Conservation (phyloP, 2,329 filamentous ascomycete species). For the Fusarium chuoi region DNA sequence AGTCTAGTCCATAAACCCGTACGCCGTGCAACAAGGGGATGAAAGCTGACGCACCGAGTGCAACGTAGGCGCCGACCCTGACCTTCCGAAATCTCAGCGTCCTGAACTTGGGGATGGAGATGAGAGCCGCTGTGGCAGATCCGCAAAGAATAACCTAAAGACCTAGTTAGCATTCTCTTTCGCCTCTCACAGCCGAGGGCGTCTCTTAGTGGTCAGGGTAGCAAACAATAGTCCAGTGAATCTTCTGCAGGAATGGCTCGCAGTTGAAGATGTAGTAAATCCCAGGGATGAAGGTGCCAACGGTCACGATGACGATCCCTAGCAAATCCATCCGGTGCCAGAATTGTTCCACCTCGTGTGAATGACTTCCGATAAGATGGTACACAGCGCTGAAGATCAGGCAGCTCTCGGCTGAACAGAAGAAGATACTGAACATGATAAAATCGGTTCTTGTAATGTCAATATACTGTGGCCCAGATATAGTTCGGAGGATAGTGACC, state of each 20-base stretch:
- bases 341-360: not conserved
- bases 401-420: not conserved
- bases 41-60: not conserved
- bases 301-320: not conserved
- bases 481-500: not conserved
- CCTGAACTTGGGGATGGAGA: not conserved
- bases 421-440: not conserved
- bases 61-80: not conserved
- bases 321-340: not conserved
- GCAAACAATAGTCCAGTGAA: not conserved
- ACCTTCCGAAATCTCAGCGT: not conserved
- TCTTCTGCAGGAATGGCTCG: not conserved
- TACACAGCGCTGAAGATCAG: not conserved
- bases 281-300: not conserved
- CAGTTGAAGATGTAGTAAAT: not conserved
- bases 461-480: not conserved
- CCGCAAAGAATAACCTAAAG: not conserved
- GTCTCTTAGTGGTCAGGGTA: fast-evolving
- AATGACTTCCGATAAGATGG: not conserved
- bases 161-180: not conserved
- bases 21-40: not conserved
- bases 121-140: not conserved
- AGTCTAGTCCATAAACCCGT: not conserved
- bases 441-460: not conserved
- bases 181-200: not conserved